Percentiles rank a stretch among this genome's conserved stretches.
phyloP scores from a whole-genome alignment of 2,329 filamentous ascomycete species.

The Cladosporium sp. region DNA sequence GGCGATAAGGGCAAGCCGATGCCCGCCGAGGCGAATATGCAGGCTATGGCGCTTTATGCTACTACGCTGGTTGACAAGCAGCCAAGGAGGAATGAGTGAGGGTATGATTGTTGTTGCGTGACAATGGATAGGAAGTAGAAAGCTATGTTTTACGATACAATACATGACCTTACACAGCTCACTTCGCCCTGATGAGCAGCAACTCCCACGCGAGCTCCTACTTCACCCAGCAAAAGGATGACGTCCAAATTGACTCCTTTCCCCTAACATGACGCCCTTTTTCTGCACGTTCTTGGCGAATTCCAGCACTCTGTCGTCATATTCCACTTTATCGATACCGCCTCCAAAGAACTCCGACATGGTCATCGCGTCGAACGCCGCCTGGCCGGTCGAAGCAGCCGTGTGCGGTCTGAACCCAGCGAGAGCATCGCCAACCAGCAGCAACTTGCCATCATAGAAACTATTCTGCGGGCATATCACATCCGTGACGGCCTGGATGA shows the following conservation, averaged over 20 bases:
- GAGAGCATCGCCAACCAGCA: slow-evolving; percentile 47
- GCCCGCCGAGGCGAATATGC: slow-evolving; percentile 46
- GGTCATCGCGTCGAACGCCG: slow-evolving; percentile 41
- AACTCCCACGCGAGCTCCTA: too few relatives aligned
- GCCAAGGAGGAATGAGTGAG: slow-evolving; percentile 25
- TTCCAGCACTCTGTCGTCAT: slow-evolving; percentile 34
- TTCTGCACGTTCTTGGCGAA: slow-evolving; percentile 37
- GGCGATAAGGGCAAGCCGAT: slow-evolving; percentile 43
- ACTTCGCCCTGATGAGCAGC: too few relatives aligned
- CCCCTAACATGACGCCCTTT: slow-evolving; percentile 37
- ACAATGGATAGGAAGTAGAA: too few relatives aligned
- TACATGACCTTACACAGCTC: too few relatives aligned
- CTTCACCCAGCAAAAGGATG: slow-evolving; percentile 24
- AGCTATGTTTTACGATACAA: too few relatives aligned
- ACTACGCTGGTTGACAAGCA: slow-evolving; percentile 44
- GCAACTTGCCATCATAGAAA: slow-evolving; percentile 39
- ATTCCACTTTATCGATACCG: slow-evolving; percentile 31
- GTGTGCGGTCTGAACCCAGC: slow-evolving; percentile 46
- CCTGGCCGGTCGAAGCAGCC: slow-evolving; percentile 45
- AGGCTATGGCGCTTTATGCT: slow-evolving; percentile 49
- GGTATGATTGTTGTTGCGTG: neutral
- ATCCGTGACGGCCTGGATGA: slow-evolving; percentile 46
- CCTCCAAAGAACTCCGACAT: slow-evolving; percentile 39
- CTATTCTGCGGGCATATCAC: slow-evolving; percentile 35
- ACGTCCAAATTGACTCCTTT: slow-evolving; percentile 38